Evolutionary conservation across 106 monocot species (phyloP), one percentile per base, ranked within the genome.

Genomic region (Platanthera guangdongensis): DNA sequence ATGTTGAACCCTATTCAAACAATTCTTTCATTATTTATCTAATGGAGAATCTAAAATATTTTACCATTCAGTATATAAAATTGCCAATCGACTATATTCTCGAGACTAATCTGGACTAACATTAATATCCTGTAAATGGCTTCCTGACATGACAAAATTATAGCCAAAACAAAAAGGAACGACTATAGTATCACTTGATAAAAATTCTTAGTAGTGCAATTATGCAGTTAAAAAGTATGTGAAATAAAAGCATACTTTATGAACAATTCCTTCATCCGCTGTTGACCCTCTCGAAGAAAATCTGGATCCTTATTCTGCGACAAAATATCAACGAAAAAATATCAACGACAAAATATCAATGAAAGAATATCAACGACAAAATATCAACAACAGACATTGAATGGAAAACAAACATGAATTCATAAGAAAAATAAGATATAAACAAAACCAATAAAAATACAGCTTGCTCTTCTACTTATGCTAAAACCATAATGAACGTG

Each of bases 231-330:
- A 7, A 46, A 47, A 14, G 72, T 8, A 72, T 72, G 19, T n/a
- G 49, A 72, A 72, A 72, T 50, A 46, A 47, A 82, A 51, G 51
- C 79, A 68, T 81, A 90, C 93, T 85, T 84, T 21, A 62, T 82
- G 51, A 90, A 93, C 51, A 93, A 64, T 59, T 64, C 90, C 50
- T 83, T 82, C 86, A 93, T 81, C 78, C 67, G 78, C 50, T 78
- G 84, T 78, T 86, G 84, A 65, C 82, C 81, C 28, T 86, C 88
- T 54, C 73, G 78, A 52, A 83, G 13, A 76, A 77, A 82, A 19
- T 83, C 18, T 62, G 93, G 90, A 81, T 93, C 88, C 76, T 76
- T 83, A 39, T 84, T 73, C 93, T 93, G 84, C 71, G 79, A 14
- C 30, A 84, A 2, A 52, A 47, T 30, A 75, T 47, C 59, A 46